Evolutionary conservation across 2,329 filamentous ascomycete genomes (phyloP).

Genomic region (Diaporthe capsici): DNA sequence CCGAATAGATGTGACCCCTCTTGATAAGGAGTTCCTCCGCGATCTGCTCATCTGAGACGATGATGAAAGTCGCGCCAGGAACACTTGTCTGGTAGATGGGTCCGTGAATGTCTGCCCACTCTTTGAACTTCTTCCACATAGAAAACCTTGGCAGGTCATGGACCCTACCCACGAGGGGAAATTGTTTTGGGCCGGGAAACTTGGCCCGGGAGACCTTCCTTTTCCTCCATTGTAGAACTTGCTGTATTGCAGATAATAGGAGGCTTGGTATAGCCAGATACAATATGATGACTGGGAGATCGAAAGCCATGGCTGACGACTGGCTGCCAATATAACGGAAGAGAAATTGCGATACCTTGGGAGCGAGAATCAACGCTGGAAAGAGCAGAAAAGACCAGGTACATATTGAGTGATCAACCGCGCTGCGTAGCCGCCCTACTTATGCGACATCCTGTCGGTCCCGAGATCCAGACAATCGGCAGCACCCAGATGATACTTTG

Average conservation of each 20-base stretch:
- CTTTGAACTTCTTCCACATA: conserved; percentile 66
- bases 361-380: neutral
- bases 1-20: conserved; percentile 64
- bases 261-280: conserved; percentile 63
- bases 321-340: neutral
- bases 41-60: conserved; percentile 63
- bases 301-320: conserved; percentile 52
- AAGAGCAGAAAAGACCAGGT: conserved; percentile 1
- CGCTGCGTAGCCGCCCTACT: neutral
- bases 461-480: neutral
- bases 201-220: conserved; percentile 45
- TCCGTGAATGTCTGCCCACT: conserved; percentile 59
- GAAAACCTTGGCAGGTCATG: conserved; percentile 62
- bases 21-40: conserved; percentile 64
- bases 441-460: conserved; percentile 20
- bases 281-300: conserved; percentile 53
- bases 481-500: neutral
- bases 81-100: conserved; percentile 61
- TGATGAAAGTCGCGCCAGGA: conserved; percentile 57
- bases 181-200: conserved; percentile 63
- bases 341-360: neutral
- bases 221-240: conserved; percentile 54
- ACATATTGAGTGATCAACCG: neutral
- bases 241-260: conserved; percentile 57
- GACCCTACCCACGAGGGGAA: conserved; percentile 62